Percentiles rank a stretch among this genome's conserved stretches.
Evolutionary conservation across 1,284 basidiomycete genomes (phyloP).

Genomic region (Ceratobasidium sp.): DNA sequence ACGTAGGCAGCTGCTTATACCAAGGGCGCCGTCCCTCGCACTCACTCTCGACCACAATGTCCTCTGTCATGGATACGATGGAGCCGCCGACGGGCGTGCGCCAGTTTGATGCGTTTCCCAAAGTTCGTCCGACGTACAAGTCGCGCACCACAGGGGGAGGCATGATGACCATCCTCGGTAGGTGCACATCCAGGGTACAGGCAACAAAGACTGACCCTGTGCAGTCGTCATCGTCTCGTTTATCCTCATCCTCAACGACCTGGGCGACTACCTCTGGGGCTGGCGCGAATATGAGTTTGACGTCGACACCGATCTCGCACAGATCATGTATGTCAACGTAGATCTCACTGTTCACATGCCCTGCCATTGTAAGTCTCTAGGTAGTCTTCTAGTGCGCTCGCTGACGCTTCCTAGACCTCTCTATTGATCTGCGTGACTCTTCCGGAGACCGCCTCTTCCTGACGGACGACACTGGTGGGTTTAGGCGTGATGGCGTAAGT

Average conservation of each 20-base stretch:
- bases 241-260: conserved; percentile 82
- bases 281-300: conserved; percentile 87
- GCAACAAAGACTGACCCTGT: neutral
- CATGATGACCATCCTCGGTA: conserved; percentile 71
- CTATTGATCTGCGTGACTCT: conserved; percentile 89
- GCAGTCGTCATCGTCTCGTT: conserved; percentile 76
- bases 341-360: conserved; percentile 93
- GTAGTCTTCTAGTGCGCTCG: neutral
- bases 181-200: neutral
- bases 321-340: conserved; percentile 82
- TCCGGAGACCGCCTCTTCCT: conserved; percentile 91
- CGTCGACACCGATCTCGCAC: conserved; percentile 70
- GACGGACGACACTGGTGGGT: conserved; percentile 63
- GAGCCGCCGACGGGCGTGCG: conserved; percentile 48
- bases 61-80: conserved; percentile 21
- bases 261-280: conserved; percentile 90
- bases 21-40: neutral
- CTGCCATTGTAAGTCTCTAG: conserved; percentile 75
- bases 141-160: conserved; percentile 86
- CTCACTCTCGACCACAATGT: conserved; percentile 17
- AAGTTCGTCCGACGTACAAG: conserved; percentile 88
- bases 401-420: conserved; percentile 65
- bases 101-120: conserved; percentile 86
- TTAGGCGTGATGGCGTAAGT: conserved; percentile 85
- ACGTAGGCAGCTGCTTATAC: conserved; percentile 32